Conservation (phyloP, 2,329 filamentous ascomycete species). For the Colletotrichum theobromicola region DNA sequence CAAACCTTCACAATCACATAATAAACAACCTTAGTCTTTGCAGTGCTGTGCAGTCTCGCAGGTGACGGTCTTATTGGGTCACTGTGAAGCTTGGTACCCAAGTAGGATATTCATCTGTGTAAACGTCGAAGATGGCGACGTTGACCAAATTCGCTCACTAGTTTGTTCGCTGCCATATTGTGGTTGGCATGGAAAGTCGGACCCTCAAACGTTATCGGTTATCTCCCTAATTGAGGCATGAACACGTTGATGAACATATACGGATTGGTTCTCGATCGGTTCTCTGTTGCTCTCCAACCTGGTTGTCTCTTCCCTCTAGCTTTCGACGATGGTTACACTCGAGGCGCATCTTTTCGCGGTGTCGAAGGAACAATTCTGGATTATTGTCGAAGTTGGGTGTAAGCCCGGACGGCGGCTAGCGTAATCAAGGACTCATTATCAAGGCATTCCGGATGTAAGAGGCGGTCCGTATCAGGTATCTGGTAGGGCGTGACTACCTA, state of each 20-base stretch:
- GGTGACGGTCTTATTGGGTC: neutral
- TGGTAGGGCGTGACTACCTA: neutral
- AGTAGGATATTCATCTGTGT: too few relatives aligned
- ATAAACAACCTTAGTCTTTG: neutral
- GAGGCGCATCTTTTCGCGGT: neutral
- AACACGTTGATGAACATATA: neutral
- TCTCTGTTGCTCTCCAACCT: neutral
- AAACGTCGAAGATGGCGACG: too few relatives aligned
- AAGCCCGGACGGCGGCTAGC: neutral
- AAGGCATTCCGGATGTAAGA: neutral
- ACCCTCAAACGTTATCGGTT: fast-evolving
- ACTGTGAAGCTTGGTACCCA: too few relatives aligned
- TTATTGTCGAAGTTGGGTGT: neutral
- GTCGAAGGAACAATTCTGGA: neutral
- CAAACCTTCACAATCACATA: neutral
- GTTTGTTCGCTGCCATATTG: neutral
- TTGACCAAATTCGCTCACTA: neutral
- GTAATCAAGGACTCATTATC: neutral
- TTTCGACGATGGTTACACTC: neutral
- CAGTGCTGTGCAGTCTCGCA: neutral
- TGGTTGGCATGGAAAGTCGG: neutral
- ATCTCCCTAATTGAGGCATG: neutral
- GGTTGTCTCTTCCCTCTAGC: neutral
- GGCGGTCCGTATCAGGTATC: neutral
- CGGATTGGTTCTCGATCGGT: neutral